Base-by-base conservation (phyloP, 805 yeast genomes). In the Pichia deserticola region DNA sequence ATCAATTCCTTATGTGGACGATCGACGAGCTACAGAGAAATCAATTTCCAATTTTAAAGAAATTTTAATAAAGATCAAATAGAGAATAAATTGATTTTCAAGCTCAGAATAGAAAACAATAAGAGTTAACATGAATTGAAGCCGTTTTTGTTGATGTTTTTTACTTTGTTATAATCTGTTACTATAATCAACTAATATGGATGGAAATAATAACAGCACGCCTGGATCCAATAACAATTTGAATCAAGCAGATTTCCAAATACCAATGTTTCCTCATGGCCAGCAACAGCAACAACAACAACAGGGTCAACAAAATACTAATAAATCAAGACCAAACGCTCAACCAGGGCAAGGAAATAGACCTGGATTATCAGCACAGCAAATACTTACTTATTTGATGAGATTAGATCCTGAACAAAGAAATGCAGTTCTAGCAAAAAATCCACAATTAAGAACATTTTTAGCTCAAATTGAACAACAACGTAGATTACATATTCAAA, bases 331-430 rank as follows among this genome's bases (percentile, higher is more conserved):
- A 2, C 34, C 8, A 32, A 32, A 5, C 13, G 42, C 25, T 7
- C 6, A n/a, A 10, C 34, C 42, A 29, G 45, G 45, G 5, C 45
- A 11, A 4, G 46, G 46, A 8, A 20, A 20, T 20, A 49, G 57
- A 13, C 59, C 57, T 10, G 57, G 56, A 25, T 55, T 58, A 53
- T 55, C 60, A 9, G 59, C 65, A 3, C 64, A 62, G 27, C 61
- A 60, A 51, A 45, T 65, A n/a, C 44, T 63, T 5, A 68, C 66
- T 36, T 63, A 64, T 40, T 51, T 68, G 43, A 65, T 67, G 62
- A 55, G 60, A 40, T 59, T 68, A 66, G 65, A 65, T 32, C 68
- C 71, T 1, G 67, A 63, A 39, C 68, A 67, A 42, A 58, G 69
- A 47, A 63, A 63, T 44, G 59, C 59, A 4, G 55, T 66, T 3